A percentile compares a stretch with the other conserved stretches of the same genome.
Conservation (phyloP, 345 rosid species). For the Noccaea caerulescens region DNA sequence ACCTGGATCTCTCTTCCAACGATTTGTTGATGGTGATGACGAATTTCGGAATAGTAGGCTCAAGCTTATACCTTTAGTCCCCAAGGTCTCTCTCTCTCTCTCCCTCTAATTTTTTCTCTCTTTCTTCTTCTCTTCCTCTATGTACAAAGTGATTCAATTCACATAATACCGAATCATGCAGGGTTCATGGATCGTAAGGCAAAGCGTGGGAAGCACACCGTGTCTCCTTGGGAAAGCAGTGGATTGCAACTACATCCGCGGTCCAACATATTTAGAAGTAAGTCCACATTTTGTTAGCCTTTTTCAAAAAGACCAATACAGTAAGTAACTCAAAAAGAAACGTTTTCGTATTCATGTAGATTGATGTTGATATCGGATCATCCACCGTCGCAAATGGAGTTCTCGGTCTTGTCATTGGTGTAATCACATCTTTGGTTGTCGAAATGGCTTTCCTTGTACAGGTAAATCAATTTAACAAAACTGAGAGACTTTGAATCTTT, state of each 20-base stretch:
- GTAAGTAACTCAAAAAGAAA: slow-evolving; percentile 5
- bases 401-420: slow-evolving; percentile 95
- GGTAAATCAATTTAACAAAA: slow-evolving; percentile 40
- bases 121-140: not conserved
- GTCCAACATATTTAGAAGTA: slow-evolving; percentile 85
- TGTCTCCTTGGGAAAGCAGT: slow-evolving; percentile 96
- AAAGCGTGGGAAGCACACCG: slow-evolving; percentile 98
- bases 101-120: not conserved
- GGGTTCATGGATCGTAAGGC: slow-evolving; percentile 99
- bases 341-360: slow-evolving; percentile 46
- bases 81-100: slow-evolving; percentile 60
- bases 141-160: slow-evolving; percentile 13
- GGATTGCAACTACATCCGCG: slow-evolving; percentile 92
- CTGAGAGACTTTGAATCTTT: not conserved
- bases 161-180: slow-evolving; percentile 36
- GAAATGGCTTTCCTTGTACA: slow-evolving; percentile 99
- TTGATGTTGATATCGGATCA: slow-evolving; percentile 96
- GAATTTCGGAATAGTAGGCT: slow-evolving; percentile 95
- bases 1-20: slow-evolving; percentile 85
- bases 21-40: slow-evolving; percentile 97
- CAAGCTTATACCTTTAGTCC: slow-evolving; percentile 96
- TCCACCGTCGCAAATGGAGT: slow-evolving; percentile 99
- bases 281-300: slow-evolving; percentile 19
- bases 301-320: not conserved
- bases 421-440: slow-evolving; percentile 85